Evolutionary conservation across 352 stramenopile species (phyloP).

Genomic region (Globisporangium solare): DNA sequence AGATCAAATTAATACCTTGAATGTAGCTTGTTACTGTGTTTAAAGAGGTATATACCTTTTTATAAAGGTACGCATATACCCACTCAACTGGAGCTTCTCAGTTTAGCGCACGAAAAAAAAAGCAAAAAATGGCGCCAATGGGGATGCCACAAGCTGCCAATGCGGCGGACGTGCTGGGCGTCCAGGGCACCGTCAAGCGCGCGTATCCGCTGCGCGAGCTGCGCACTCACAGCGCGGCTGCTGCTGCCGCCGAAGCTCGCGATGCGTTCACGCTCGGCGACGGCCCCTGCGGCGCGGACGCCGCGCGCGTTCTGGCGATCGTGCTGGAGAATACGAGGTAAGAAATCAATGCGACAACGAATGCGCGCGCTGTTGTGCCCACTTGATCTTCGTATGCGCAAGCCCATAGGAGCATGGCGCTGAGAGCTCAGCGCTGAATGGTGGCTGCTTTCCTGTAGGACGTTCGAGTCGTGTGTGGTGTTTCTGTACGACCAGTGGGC

Average conservation of each 20-base stretch:
- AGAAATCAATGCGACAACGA: constrained; percentile 3
- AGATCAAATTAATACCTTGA: too few species aligned
- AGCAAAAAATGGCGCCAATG: constrained; percentile 5
- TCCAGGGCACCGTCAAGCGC: constrained; percentile 46
- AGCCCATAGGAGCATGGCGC: not conserved
- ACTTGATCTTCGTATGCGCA: not conserved
- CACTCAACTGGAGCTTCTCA: too few species aligned
- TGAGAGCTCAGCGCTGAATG: not conserved
- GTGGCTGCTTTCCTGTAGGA: constrained; percentile 20
- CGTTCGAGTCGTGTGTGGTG: constrained; percentile 46
- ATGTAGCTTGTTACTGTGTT: too few species aligned
- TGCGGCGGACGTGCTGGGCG: constrained; percentile 11
- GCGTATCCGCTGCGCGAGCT: constrained; percentile 57
- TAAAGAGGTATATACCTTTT: too few species aligned
- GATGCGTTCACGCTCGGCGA: constrained; percentile 46
- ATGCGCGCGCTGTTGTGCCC: not conserved
- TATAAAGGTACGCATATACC: too few species aligned
- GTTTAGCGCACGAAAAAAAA: constrained; percentile 1
- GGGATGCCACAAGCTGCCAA: not conserved
- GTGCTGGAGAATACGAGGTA: constrained; percentile 30
- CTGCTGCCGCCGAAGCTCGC: not conserved
- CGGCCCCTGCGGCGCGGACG: constrained; percentile 54
- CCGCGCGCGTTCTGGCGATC: constrained; percentile 44
- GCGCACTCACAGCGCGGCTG: not conserved
- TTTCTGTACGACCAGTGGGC: constrained; percentile 80